phyloP scores from a whole-genome alignment of 2,329 filamentous ascomycete species.

The Colletotrichum graminicola region DNA sequence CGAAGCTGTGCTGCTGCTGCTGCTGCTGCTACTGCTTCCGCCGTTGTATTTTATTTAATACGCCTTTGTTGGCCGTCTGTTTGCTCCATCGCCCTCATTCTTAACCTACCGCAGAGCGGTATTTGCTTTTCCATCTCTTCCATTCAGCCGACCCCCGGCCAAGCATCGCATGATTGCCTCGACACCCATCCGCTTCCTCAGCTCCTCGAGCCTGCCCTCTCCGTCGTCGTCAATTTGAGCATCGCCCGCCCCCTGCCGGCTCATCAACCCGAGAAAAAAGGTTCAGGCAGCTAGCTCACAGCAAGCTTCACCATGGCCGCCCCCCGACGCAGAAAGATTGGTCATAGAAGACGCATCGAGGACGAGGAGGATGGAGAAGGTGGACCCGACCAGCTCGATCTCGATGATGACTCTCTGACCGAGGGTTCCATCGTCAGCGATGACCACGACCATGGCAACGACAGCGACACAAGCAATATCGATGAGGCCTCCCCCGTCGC shows the following conservation, averaged over 20 bases:
- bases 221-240: slow-evolving; percentile 39
- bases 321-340: slow-evolving; percentile 72
- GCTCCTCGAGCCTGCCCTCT: slow-evolving; percentile 36
- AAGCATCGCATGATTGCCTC: slow-evolving; percentile 40
- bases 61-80: slow-evolving; percentile 30
- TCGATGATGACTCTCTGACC: slow-evolving; percentile 75
- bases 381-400: slow-evolving; percentile 65
- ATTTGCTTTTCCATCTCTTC: slow-evolving; percentile 39
- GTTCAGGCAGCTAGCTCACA: slow-evolving; percentile 29
- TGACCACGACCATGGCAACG: slow-evolving; percentile 69
- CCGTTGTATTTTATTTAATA: slow-evolving; percentile 42
- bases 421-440: slow-evolving; percentile 74
- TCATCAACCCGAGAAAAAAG: slow-evolving; percentile 16
- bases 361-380: slow-evolving; percentile 79
- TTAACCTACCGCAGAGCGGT: slow-evolving; percentile 41
- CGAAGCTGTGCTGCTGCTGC: slow-evolving; percentile 30
- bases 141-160: slow-evolving; percentile 25
- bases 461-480: slow-evolving; percentile 74
- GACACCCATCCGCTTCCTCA: slow-evolving; percentile 36
- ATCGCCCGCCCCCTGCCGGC: slow-evolving; percentile 19
- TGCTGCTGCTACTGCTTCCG: slow-evolving; percentile 15
- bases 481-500: slow-evolving; percentile 67
- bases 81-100: slow-evolving; percentile 40
- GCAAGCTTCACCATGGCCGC: slow-evolving; percentile 57
- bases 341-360: slow-evolving; percentile 75